Conservation (phyloP, 345 rosid species). For the Adansonia digitata region DNA sequence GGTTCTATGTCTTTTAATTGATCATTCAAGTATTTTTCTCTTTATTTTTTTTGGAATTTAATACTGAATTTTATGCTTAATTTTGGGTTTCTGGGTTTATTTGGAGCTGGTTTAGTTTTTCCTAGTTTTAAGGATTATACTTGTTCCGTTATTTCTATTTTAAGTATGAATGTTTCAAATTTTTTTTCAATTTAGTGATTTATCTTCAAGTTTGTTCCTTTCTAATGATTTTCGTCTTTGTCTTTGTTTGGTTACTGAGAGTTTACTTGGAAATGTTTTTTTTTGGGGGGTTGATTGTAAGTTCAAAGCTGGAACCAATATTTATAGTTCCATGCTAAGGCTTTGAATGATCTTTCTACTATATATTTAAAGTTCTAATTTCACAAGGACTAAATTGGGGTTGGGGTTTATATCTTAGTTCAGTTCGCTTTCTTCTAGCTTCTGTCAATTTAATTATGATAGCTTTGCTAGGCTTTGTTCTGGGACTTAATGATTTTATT, state of each 20-base stretch:
- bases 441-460: neutral
- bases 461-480: neutral
- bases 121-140: neutral
- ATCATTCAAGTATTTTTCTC: neutral
- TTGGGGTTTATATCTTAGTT: neutral
- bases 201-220: neutral
- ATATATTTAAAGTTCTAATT: neutral
- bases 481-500: neutral
- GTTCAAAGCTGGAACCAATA: neutral
- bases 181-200: neutral
- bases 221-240: neutral
- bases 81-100: neutral
- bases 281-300: neutral
- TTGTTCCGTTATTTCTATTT: neutral
- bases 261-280: neutral
- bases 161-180: neutral
- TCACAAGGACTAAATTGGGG: no score
- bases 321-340: neutral
- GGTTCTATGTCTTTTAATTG: neutral
- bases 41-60: neutral
- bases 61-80: neutral
- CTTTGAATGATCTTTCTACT: neutral
- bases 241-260: neutral
- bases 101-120: neutral
- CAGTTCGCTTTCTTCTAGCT: neutral